A percentile compares a stretch with the other conserved stretches of the same genome.
Conservation (phyloP, 208 protist species). For the Acanthamoeba culbertsoni region DNA sequence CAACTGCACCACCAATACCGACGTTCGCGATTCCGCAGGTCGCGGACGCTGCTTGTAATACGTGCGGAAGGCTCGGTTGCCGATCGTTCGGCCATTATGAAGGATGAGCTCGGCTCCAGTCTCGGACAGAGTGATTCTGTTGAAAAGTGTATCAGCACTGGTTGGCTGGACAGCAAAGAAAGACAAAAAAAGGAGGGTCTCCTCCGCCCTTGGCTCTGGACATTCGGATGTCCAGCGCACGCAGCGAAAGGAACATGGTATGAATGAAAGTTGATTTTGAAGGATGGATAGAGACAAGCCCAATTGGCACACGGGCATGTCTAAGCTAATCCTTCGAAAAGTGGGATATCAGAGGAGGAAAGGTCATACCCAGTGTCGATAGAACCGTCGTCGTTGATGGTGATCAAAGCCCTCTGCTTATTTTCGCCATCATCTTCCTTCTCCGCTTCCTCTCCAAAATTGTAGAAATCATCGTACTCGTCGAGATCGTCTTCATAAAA, state of each 20-base stretch:
- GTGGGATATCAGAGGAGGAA: not conserved
- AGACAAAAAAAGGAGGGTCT: not conserved
- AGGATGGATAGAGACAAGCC: not conserved
- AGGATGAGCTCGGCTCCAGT: slow-evolving; percentile 18
- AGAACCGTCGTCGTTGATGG: not conserved
- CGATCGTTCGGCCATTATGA: not conserved
- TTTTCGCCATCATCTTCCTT: not conserved
- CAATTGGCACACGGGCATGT: too few relatives aligned
- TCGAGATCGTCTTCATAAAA: slow-evolving; percentile 72
- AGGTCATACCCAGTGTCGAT: not conserved
- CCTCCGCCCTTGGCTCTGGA: too few relatives aligned
- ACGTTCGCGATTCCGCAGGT: not conserved
- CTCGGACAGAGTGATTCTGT: not conserved
- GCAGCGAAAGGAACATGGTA: too few relatives aligned
- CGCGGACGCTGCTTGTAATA: slow-evolving; percentile 31
- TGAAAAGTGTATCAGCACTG: too few relatives aligned
- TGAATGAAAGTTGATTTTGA: too few relatives aligned
- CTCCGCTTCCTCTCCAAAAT: slow-evolving; percentile 68
- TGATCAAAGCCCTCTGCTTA: not conserved
- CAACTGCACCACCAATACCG: slow-evolving; percentile 20
- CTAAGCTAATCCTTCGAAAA: too few relatives aligned
- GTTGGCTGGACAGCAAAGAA: too few relatives aligned
- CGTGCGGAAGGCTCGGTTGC: not conserved
- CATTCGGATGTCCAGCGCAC: too few relatives aligned
- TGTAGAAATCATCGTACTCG: slow-evolving; percentile 82